These are phyloP conservation scores for Delphinella strobiligena DNA, from an alignment of 2,329 filamentous ascomycete genomes.

Conservation along the genomic window DNA sequence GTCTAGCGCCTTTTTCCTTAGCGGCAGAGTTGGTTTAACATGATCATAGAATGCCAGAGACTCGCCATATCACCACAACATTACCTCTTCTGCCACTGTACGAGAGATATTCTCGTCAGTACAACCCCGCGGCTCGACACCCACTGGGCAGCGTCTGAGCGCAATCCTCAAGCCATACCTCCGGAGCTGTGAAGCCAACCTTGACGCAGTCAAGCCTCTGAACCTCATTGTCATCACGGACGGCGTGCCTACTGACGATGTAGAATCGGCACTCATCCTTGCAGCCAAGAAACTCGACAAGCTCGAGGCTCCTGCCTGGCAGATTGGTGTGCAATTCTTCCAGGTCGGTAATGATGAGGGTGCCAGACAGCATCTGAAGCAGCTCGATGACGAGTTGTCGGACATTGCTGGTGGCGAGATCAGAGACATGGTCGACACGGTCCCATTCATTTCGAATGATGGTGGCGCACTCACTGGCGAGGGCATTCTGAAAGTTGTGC, in stretches of 20 bases:
- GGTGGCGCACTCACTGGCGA: conserved; percentile 50
- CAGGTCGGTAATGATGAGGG: conserved; percentile 67
- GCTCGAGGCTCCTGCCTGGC: conserved; percentile 60
- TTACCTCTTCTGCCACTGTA: conserved; percentile 48
- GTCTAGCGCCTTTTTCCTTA: too few species aligned
- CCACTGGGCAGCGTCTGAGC: conserved; percentile 60
- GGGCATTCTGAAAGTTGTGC: conserved; percentile 67
- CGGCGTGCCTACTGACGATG: conserved; percentile 68
- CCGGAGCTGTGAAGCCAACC: conserved; percentile 32
- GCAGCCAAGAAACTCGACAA: conserved; percentile 59
- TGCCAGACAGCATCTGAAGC: conserved; percentile 53
- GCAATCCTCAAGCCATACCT: conserved; percentile 66
- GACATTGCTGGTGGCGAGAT: conserved; percentile 42
- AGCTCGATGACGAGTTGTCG: conserved; percentile 63
- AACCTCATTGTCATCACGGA: conserved; percentile 94
- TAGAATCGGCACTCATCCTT: conserved; percentile 54
- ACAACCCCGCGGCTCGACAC: conserved; percentile 54
- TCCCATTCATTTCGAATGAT: conserved; percentile 52
- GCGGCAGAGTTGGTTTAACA: too few species aligned
- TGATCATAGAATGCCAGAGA: conserved; percentile 52
- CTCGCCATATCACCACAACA: conserved; percentile 50
- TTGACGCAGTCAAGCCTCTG: conserved; percentile 54
- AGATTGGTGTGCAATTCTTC: conserved; percentile 92
- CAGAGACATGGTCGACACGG: conserved; percentile 86
- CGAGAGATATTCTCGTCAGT: conserved; percentile 59